phyloP scores from a whole-genome alignment of 208 protist species.

The Wallacemonas sp. region DNA sequence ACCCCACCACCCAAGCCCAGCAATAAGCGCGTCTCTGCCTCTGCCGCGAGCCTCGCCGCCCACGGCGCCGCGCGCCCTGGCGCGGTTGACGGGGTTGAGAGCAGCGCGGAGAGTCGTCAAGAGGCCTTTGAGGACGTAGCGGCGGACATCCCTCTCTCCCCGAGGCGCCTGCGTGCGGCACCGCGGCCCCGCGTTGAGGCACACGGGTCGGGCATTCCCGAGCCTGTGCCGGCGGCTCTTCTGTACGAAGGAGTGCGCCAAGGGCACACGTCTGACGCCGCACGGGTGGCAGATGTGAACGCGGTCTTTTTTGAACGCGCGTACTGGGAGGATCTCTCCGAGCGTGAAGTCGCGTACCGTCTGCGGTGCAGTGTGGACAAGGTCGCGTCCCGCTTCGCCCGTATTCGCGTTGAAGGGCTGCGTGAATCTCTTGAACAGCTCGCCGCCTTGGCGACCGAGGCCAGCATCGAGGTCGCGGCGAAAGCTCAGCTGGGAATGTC shows the following conservation, averaged over 20 bases:
- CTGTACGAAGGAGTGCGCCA: background rate
- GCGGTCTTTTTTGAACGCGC: constrained; percentile 55
- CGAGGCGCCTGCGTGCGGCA: too few species aligned
- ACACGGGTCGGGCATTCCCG: too few species aligned
- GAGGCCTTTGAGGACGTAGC: too few species aligned
- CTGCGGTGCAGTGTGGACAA: constrained; percentile 55
- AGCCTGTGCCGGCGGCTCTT: background rate
- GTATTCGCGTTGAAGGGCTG: constrained; percentile 61
- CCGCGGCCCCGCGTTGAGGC: too few species aligned
- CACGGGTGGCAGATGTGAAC: constrained; percentile 31
- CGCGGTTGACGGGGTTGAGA: background rate
- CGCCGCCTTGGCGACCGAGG: constrained; percentile 44
- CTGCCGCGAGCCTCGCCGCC: background rate
- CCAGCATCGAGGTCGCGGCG: constrained; percentile 50
- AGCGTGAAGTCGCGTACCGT: constrained; percentile 51
- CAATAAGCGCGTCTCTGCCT: constrained; percentile 11
- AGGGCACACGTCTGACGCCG: constrained; percentile 2
- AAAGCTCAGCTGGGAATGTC: too few species aligned
- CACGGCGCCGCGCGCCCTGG: background rate
- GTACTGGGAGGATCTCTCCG: constrained; percentile 42
- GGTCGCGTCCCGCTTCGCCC: constrained; percentile 57
- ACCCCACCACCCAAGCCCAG: background rate
- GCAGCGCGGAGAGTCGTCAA: constrained; percentile 1
- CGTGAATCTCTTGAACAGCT: constrained; percentile 53
- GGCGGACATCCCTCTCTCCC: too few species aligned